Percentiles rank a stretch among this genome's conserved stretches.
phyloP scores from a whole-genome alignment of 768 basidiomycete genomes.

The Filobasidium floriforme region DNA sequence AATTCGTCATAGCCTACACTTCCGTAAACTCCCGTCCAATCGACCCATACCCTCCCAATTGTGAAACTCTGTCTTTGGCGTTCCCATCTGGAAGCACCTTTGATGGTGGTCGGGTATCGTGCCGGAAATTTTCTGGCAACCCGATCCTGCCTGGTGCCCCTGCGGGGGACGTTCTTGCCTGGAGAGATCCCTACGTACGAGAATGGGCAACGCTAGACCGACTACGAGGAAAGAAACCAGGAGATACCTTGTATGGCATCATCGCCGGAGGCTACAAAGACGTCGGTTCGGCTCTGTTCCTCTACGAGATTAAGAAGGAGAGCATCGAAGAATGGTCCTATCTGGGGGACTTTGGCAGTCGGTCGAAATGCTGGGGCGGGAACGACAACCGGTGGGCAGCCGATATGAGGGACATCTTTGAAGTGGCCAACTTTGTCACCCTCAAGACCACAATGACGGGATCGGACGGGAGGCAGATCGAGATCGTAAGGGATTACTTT shows the following conservation, averaged over 20 bases:
- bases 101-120: background rate
- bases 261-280: constrained; percentile 20
- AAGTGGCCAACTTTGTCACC: constrained; percentile 20
- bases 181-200: constrained; percentile 19
- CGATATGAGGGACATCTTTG: constrained; percentile 23
- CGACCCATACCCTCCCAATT: constrained; percentile 7
- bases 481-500: constrained; percentile 3
- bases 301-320: constrained; percentile 18
- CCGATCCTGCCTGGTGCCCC: constrained; percentile 16
- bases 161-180: constrained; percentile 11
- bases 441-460: background rate
- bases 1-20: constrained; percentile 11
- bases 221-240: background rate
- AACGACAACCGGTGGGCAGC: constrained; percentile 14
- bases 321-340: constrained; percentile 15
- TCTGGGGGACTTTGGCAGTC: constrained; percentile 9
- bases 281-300: constrained; percentile 18
- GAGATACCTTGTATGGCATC: constrained; percentile 14
- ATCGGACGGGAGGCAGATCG: background rate
- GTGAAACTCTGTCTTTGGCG: constrained; percentile 11
- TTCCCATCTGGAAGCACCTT: background rate
- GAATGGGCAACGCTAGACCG: constrained; percentile 19
- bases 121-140: constrained; percentile 18
- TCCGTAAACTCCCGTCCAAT: constrained; percentile 10
- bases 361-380: background rate